Evolutionary conservation across 192 early-diverging fungal genomes (phyloP), one percentile per base, ranked within the genome.

Genomic region (Gonapodya prolifera): DNA sequence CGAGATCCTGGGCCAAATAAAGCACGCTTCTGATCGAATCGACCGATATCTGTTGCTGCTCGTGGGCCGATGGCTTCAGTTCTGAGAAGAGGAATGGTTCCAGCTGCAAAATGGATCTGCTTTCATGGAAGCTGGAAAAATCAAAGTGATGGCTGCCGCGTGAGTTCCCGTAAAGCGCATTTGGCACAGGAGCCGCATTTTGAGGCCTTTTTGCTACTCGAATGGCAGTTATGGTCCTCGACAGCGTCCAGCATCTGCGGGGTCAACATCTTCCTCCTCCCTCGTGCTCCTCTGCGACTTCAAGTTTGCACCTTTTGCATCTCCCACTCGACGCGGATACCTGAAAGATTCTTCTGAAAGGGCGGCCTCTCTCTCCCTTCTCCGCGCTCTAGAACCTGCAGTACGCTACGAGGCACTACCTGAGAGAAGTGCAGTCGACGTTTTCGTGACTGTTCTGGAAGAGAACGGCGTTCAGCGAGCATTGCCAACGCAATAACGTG

Each of bases 291-390:
- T 28, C 18, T 76, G 76, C 69, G 76, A 76, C 33, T 76, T 76
- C 69, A 76, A 76, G 69, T 76, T 76, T 34, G 76, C 76, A 18
- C 76, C 76, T 31, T 76, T 76, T n/a, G 33, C 76, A n/a, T 76
- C 34, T n/a, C 32, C 1, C 31, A 76, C 33, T 31, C 30, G 76
- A 23, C 69, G 76, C 18, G 70, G 76, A 17, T 76, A 76, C 30
- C 33, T 33, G 69, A 76, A 70, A 35, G 76, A 35, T 31, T 33
- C 13, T 70, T 31, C 35, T 1, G 33, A n/a, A 75, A n/a, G 17
- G 76, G 31, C 2, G 30, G 33, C 31, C 76, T n/a, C n/a, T n/a
- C n/a, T n/a, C n/a, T n/a, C n/a, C n/a, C n/a, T n/a, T n/a, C n/a
- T n/a, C n/a, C n/a, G n/a, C n/a, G n/a, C n/a, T n/a, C n/a, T n/a